These are phyloP conservation scores for Ceratobasidium sp. DNA, from an alignment of 1,284 basidiomycete genomes.

Conservation along the genomic window DNA sequence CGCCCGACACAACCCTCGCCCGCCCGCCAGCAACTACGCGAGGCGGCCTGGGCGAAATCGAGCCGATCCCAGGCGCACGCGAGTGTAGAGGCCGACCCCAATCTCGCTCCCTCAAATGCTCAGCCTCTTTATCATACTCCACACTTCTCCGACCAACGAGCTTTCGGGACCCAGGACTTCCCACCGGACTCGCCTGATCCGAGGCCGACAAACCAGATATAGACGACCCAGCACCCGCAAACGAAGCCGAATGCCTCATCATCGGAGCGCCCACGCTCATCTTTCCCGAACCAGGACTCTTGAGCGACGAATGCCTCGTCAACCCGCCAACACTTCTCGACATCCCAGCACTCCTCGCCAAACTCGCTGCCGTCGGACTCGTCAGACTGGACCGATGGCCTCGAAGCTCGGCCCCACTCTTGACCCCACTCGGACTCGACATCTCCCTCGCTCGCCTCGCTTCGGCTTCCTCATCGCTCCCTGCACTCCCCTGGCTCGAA, in stretches of 20 bases:
- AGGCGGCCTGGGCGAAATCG: background rate
- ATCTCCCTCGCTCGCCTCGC: background rate
- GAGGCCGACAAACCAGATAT: slow-evolving; percentile 11
- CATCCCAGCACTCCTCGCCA: slow-evolving; percentile 25
- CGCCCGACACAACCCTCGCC: slow-evolving; percentile 18
- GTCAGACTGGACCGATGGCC: slow-evolving; percentile 4
- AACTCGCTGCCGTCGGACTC: slow-evolving; percentile 16
- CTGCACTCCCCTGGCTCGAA: slow-evolving; percentile 37
- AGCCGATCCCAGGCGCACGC: slow-evolving; percentile 16
- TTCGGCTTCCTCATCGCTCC: slow-evolving; percentile 34
- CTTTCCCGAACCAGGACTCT: slow-evolving; percentile 38
- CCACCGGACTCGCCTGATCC: slow-evolving; percentile 12
- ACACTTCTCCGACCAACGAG: background rate
- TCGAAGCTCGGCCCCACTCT: slow-evolving; percentile 11
- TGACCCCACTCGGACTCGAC: background rate
- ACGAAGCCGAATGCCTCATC: slow-evolving; percentile 39
- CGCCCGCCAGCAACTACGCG: slow-evolving; percentile 2
- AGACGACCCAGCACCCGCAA: slow-evolving; percentile 11
- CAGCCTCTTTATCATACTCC: slow-evolving; percentile 7
- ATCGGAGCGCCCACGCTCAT: background rate
- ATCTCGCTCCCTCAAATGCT: slow-evolving; percentile 36
- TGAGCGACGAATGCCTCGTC: slow-evolving; percentile 27
- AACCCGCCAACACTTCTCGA: too few relatives aligned
- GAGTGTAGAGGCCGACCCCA: slow-evolving; percentile 33
- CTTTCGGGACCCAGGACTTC: slow-evolving; percentile 14